A percentile compares a stretch with the other conserved stretches of the same genome.
Evolutionary conservation across 495 filamentous ascomycete genomes (phyloP).

Genomic region (Beverwykella pulmonaria): DNA sequence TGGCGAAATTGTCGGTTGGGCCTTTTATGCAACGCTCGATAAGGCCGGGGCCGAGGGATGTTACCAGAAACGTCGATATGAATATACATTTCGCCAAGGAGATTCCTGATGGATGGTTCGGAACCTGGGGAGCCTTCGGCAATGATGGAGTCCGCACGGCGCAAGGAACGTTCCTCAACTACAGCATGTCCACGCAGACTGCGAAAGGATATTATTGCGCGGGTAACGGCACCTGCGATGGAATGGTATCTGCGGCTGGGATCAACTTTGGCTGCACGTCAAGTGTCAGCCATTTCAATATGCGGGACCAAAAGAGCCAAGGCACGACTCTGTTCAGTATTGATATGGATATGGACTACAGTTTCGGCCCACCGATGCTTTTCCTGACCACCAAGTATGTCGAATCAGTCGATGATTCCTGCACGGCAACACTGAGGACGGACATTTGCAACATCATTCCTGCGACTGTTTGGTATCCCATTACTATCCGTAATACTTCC

Average conservation of each 20-base stretch:
- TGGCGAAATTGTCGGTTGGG: conserved; percentile 16
- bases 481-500: conserved; percentile 18
- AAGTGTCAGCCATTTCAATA: not conserved
- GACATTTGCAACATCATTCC: conserved; percentile 31
- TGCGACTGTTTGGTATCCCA: conserved; percentile 25
- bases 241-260: conserved; percentile 15
- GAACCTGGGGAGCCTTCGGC: not conserved
- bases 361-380: conserved; percentile 16
- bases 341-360: conserved; percentile 8
- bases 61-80: conserved; percentile 19
- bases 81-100: conserved; percentile 22
- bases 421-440: conserved; percentile 22
- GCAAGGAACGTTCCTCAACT: conserved; percentile 9
- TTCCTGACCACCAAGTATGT: conserved; percentile 19
- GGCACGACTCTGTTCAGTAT: conserved; percentile 26
- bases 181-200: conserved; percentile 2
- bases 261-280: conserved; percentile 25
- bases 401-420: conserved; percentile 11
- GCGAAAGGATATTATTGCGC: conserved; percentile 2
- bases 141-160: not conserved
- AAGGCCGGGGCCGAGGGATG: not conserved
- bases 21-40: conserved; percentile 25
- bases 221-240: conserved; percentile 21
- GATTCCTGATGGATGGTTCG: conserved; percentile 25
- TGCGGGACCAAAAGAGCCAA: conserved; percentile 2